Percentiles rank a stretch among this genome's conserved stretches.
These are phyloP conservation scores for Malania oleifera DNA, from an alignment of 164 flowering plant genomes.

Conservation along the genomic window DNA sequence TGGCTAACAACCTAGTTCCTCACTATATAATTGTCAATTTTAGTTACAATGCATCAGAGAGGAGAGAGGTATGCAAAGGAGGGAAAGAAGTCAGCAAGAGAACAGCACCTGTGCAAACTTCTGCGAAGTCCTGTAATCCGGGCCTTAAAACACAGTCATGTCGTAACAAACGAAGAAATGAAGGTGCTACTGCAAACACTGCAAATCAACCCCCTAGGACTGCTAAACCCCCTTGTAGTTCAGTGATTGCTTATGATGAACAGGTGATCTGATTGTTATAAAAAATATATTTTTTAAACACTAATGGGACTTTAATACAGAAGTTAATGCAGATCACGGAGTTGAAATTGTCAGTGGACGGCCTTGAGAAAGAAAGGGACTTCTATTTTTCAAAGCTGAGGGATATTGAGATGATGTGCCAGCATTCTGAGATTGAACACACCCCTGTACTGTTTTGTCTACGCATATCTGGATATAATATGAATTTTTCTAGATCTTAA, in stretches of 20 bases:
- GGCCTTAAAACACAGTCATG: conserved; percentile 49
- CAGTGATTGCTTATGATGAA: conserved; percentile 61
- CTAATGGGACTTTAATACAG: too few species aligned
- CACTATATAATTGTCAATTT: too few species aligned
- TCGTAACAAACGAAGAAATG: conserved; percentile 46
- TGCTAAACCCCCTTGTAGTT: conserved; percentile 49
- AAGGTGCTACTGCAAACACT: conserved; percentile 27
- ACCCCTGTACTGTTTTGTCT: conserved; percentile 57
- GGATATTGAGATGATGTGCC: conserved; percentile 91
- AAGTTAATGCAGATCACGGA: conserved; percentile 75
- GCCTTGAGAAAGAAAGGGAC: conserved; percentile 95
- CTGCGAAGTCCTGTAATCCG: conserved; percentile 39
- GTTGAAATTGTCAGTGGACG: conserved; percentile 81
- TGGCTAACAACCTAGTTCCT: too few species aligned
- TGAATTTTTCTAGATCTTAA: not conserved
- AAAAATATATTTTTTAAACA: too few species aligned
- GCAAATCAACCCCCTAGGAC: conserved; percentile 42
- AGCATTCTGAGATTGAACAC: conserved; percentile 67
- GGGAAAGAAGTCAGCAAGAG: conserved; percentile 72
- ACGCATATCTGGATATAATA: not conserved
- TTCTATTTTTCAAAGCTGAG: conserved; percentile 90
- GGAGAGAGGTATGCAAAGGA: conserved; percentile 81
- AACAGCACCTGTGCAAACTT: conserved; percentile 33
- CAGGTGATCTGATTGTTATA: conserved; percentile 61
- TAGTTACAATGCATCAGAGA: conserved; percentile 88